Conservation (phyloP, 495 filamentous ascomycete genomes). For the Aspergillus indologenus region DNA sequence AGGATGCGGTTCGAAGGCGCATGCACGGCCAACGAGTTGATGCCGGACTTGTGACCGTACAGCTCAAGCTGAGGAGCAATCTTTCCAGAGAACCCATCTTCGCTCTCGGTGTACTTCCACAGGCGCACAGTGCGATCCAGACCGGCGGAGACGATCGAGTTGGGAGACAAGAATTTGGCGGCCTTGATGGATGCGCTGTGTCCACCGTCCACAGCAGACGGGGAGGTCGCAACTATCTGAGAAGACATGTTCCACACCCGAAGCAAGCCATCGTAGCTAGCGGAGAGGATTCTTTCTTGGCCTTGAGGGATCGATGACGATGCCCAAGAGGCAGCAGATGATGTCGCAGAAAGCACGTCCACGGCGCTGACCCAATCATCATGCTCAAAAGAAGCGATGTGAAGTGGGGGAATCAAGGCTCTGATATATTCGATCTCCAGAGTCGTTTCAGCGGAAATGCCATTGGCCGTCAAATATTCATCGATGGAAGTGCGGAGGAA, state of each 20-base stretch:
- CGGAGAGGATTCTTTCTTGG: slow-evolving; percentile 76
- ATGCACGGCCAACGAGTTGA: slow-evolving; percentile 79
- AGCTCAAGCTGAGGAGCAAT: slow-evolving; percentile 77
- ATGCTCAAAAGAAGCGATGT: slow-evolving; percentile 85
- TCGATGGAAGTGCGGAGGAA: slow-evolving; percentile 87
- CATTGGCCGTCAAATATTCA: slow-evolving; percentile 80
- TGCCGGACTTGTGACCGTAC: slow-evolving; percentile 73
- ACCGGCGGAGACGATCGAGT: slow-evolving; percentile 72
- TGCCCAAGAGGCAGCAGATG: slow-evolving; percentile 57
- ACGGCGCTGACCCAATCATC: slow-evolving; percentile 96
- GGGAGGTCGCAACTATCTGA: slow-evolving; percentile 68
- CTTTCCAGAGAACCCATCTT: slow-evolving; percentile 55
- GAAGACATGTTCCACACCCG: slow-evolving; percentile 87
- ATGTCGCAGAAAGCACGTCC: slow-evolving; percentile 72
- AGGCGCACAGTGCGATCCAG: slow-evolving; percentile 79
- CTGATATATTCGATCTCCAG: slow-evolving; percentile 90
- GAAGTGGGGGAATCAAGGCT: slow-evolving; percentile 80
- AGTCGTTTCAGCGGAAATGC: slow-evolving; percentile 81
- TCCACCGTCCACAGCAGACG: slow-evolving; percentile 58
- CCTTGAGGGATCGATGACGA: slow-evolving; percentile 41
- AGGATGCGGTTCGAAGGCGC: slow-evolving; percentile 71
- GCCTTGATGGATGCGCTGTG: slow-evolving; percentile 74
- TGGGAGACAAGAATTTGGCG: slow-evolving; percentile 73
- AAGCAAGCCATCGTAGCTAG: slow-evolving; percentile 82
- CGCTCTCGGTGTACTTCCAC: slow-evolving; percentile 77